A percentile compares a stretch with the other conserved stretches of the same genome.
phyloP scores from a whole-genome alignment of 352 stramenopile genomes.

The Phytopythium aichiense region DNA sequence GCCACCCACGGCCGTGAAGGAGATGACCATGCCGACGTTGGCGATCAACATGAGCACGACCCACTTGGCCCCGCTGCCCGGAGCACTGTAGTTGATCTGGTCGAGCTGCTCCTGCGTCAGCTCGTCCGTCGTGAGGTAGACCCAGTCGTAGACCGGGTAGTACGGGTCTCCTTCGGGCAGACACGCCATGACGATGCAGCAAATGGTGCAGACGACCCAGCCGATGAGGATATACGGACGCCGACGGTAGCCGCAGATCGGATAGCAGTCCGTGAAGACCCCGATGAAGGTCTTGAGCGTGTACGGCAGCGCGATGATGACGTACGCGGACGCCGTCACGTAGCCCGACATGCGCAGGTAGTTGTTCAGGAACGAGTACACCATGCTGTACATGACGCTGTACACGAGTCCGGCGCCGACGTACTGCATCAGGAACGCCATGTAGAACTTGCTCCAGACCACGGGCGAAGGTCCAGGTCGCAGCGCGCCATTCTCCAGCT shows the following conservation, averaged over 20 bases:
- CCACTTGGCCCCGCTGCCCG: constrained; percentile 22
- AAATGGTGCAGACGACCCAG: constrained; percentile 47
- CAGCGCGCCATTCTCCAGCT: constrained; percentile 33
- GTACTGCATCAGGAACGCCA: constrained; percentile 69
- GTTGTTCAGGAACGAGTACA: constrained; percentile 76
- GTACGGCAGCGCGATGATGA: constrained; percentile 55
- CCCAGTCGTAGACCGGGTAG: constrained; percentile 19
- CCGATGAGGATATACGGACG: constrained; percentile 71
- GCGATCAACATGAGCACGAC: constrained; percentile 39
- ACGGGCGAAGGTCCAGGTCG: constrained; percentile 26
- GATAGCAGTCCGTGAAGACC: constrained; percentile 60
- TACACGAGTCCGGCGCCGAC: constrained; percentile 53
- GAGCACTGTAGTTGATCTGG: constrained; percentile 24
- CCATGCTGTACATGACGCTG: constrained; percentile 43
- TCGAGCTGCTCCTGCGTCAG: constrained; percentile 18
- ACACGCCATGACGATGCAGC: constrained; percentile 47
- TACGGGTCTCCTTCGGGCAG: constrained; percentile 39
- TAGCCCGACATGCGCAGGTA: constrained; percentile 69
- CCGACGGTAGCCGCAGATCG: constrained; percentile 50
- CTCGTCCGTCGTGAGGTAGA: constrained; percentile 39
- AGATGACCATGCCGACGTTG: constrained; percentile 32
- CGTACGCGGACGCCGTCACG: constrained; percentile 53
- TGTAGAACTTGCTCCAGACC: constrained; percentile 33
- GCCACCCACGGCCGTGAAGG: constrained; percentile 27
- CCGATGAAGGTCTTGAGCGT: constrained; percentile 67